Base-by-base conservation (phyloP, 2,329 filamentous ascomycete genomes). In the Apiospora aurea region DNA sequence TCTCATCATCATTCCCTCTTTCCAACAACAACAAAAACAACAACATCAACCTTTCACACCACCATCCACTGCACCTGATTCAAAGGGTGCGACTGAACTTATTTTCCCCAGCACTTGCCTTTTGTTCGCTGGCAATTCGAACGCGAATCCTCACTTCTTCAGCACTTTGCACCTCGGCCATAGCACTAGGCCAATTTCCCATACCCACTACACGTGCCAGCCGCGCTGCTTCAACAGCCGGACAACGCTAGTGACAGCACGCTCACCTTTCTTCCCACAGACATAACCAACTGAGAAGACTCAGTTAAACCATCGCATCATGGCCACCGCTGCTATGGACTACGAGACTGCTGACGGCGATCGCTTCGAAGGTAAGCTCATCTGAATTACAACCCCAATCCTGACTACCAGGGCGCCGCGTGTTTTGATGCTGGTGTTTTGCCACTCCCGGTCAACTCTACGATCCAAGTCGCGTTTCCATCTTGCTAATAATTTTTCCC, bases 311-410 rank as follows among this genome's bases (percentile, higher is more conserved):
- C 34, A 64, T 64, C 57, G 38, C 51, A 67, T 70, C 76, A 91
- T 91, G 89, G 89, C 89, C 71, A 90, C 89, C 75, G 90, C 88
- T 57, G 88, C 89, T 76, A 92, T 92, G 90, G 90, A 92, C 80
- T 92, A 92, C 82, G 90, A 92, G 82, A 89, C 88, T 80, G 88
- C 90, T 75, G 91, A 90, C 78, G 89, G 89, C 79, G 88, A 91
- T 81, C 89, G 88, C 74, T 92, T 91, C 76, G 90, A 92, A 79
- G 90, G 90, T 92, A 84, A 77, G 85, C 78, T 10, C 61, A 71
- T 49, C 21, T 21, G 49, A 46, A 21, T 21, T n/a, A 41, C 21
- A 34, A 18, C 34, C 34, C 18, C n/a, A 18, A 61, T 61, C 26
- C 26, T 29, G 16, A 26, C 10, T 24, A 34, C 24, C 13, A 34